A percentile compares a stretch with the other conserved stretches of the same genome.
phyloP scores from a whole-genome alignment of 495 filamentous ascomycete genomes.

The Hypoxylon fuscum region DNA sequence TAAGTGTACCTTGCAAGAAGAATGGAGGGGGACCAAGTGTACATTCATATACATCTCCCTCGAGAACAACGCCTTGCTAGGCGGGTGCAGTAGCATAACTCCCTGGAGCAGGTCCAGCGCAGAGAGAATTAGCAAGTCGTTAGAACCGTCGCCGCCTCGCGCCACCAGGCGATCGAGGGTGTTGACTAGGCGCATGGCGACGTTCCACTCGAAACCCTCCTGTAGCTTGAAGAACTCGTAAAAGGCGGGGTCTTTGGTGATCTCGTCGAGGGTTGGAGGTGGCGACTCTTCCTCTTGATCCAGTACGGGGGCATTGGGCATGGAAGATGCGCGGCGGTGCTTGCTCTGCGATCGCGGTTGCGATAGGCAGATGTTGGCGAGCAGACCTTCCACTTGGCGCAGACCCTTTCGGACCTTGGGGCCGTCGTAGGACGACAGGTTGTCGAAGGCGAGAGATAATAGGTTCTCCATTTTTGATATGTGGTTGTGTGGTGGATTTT shows the following conservation, averaged over 20 bases:
- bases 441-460: constrained; percentile 92
- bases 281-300: constrained; percentile 54
- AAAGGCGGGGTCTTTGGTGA: constrained; percentile 88
- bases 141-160: constrained; percentile 78
- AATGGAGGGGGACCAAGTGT: constrained; percentile 3
- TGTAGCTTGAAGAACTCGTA: constrained; percentile 96
- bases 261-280: constrained; percentile 66
- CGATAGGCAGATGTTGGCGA: constrained; percentile 94
- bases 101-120: constrained; percentile 92
- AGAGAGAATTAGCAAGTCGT: constrained; percentile 88
- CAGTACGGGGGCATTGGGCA: constrained; percentile 77
- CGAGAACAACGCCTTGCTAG: constrained; percentile 85
- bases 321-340: constrained; percentile 80
- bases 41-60: constrained; percentile 95
- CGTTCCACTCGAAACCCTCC: constrained; percentile 98
- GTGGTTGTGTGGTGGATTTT: background rate
- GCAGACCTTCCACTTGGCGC: constrained; percentile 92
- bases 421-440: constrained; percentile 91
- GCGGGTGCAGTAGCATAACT: constrained; percentile 89
- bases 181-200: constrained; percentile 83
- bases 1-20: too few species aligned
- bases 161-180: constrained; percentile 90
- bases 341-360: constrained; percentile 72
- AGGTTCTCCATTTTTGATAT: constrained; percentile 80
- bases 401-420: constrained; percentile 91